Evolutionary conservation across 805 yeast genomes (phyloP).

Genomic region (Debaryomyces prosopidis): DNA sequence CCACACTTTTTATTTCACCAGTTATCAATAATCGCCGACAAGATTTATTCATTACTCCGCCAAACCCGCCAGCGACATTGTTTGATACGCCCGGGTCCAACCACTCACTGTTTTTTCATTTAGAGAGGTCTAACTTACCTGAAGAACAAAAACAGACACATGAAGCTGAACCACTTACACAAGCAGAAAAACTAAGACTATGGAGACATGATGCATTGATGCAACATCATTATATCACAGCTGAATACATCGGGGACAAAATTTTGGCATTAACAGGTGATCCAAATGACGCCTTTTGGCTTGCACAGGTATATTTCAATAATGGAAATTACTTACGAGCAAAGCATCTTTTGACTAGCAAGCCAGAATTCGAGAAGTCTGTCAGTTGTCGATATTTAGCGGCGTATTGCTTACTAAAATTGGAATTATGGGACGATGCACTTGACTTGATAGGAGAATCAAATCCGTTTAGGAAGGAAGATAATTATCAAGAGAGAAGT

Average conservation of each 20-base stretch:
- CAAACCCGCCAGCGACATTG: conserved; percentile 44
- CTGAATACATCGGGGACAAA: conserved; percentile 90
- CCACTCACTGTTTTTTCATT: conserved; percentile 40
- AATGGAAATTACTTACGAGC: conserved; percentile 80
- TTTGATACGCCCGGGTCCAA: conserved; percentile 45
- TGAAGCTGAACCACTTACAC: conserved; percentile 53
- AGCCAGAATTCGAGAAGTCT: conserved; percentile 53
- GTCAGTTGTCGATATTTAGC: conserved; percentile 81
- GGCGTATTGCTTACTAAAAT: conserved; percentile 68
- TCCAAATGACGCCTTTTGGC: conserved; percentile 94
- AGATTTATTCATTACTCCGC: conserved; percentile 48
- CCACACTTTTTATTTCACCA: conserved; percentile 75
- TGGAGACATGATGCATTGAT: conserved; percentile 94
- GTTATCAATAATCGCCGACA: conserved; percentile 45
- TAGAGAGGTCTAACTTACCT: conserved; percentile 17
- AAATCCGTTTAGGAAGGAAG: conserved; percentile 63
- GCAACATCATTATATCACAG: conserved; percentile 90
- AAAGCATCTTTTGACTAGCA: conserved; percentile 61
- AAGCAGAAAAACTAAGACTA: conserved; percentile 78
- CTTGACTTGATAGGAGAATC: conserved; percentile 79
- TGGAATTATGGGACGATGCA: conserved; percentile 86
- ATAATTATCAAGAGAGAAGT: conserved; percentile 42
- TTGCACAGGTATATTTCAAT: conserved; percentile 84
- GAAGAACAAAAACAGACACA: conserved; percentile 6
- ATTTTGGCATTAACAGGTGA: conserved; percentile 80